Base-by-base conservation (phyloP, 2,329 filamentous ascomycete genomes). In the Clarireedia hainanense region DNA sequence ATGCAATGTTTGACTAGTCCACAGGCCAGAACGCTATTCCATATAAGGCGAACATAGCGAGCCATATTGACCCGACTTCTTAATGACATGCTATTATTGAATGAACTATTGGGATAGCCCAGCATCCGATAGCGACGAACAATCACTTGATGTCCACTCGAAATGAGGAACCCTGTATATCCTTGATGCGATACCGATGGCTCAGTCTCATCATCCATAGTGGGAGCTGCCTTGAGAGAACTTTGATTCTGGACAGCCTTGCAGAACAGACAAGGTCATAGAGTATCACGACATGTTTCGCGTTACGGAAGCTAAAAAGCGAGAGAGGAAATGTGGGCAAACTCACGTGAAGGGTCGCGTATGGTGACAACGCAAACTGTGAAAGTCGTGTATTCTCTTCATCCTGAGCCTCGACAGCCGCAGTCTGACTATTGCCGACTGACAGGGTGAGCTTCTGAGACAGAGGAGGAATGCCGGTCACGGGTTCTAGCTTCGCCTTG, bases 401-500 rank as follows among this genome's bases (percentile, higher is more conserved):
- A 66, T 91, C 81, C 40, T 78, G 74, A 46, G 85, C 85, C 66
- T 85, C 79, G 64, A 95, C 76, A 52, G 85, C 72, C 62, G 89
- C 77, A 59, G 77, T 76, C 60, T 84, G 79, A 64, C 83, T 78
- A 56, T 75, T 72, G 36, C 80, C 76, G 15, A 84, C 75, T 69
- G 85, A 88, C 68, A 96, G 76, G 30, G 77, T 84, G 59, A 99
- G 79, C 60, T 77, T 82, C 71, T 97, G 94, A 58, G 80, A 84
- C 30, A 80, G 80, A 10, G 91, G 88, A 15, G 94, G 92, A 39
- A 97, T 84, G 59, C 94, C 94, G 2, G 92, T 97, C 73, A 97
- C 85, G 59, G 90, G 87, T 73, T 97, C 92, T 51, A 99, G 84
- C 72, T 94, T 95, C 52, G 79, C 74, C 75, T 92, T 96, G 65